Percentiles rank a stretch among this genome's conserved stretches.
Evolutionary conservation across 2,329 filamentous ascomycete genomes (phyloP).

Genomic region (Cryoendolithus antarcticus): DNA sequence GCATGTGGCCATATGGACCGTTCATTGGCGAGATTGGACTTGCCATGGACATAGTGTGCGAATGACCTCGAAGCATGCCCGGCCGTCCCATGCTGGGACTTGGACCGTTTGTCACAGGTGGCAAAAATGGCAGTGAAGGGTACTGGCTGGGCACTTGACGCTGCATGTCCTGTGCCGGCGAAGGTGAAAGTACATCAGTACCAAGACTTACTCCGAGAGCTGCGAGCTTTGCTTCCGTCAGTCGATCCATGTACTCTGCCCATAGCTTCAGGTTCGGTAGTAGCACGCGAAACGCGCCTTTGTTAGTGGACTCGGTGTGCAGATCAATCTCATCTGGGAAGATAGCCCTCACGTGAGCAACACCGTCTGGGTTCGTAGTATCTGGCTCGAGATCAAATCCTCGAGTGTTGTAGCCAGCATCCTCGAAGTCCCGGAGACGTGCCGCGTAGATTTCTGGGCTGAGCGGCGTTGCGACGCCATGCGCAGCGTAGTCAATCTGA

Average conservation of each 20-base stretch:
- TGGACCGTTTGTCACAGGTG: conserved; percentile 68
- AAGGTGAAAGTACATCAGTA: conserved; percentile 50
- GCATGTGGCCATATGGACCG: conserved; percentile 45
- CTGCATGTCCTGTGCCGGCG: conserved; percentile 46
- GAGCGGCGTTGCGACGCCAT: conserved; percentile 31
- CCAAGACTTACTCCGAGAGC: conserved; percentile 78
- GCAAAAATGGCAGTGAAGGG: conserved; percentile 67
- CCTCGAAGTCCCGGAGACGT: conserved; percentile 55
- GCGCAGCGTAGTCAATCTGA: conserved; percentile 28
- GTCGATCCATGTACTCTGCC: conserved; percentile 67
- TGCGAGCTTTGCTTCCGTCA: conserved; percentile 84
- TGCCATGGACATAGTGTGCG: conserved; percentile 49
- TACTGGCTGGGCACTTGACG: conserved; percentile 62
- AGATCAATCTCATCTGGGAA: conserved; percentile 48
- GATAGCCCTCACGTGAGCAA: conserved; percentile 49
- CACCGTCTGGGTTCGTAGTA: conserved; percentile 31
- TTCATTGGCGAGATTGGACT: conserved; percentile 61
- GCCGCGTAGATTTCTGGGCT: conserved; percentile 41
- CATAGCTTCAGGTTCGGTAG: conserved; percentile 61
- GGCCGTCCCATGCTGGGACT: conserved; percentile 49
- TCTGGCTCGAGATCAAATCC: conserved; percentile 49
- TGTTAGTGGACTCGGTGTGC: conserved; percentile 36
- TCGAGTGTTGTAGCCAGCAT: conserved; percentile 54
- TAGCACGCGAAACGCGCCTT: conserved; percentile 48
- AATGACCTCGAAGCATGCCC: conserved; percentile 21